These are phyloP conservation scores for Aspergillus funiculosus DNA, from an alignment of 495 filamentous ascomycete species.

Conservation along the genomic window DNA sequence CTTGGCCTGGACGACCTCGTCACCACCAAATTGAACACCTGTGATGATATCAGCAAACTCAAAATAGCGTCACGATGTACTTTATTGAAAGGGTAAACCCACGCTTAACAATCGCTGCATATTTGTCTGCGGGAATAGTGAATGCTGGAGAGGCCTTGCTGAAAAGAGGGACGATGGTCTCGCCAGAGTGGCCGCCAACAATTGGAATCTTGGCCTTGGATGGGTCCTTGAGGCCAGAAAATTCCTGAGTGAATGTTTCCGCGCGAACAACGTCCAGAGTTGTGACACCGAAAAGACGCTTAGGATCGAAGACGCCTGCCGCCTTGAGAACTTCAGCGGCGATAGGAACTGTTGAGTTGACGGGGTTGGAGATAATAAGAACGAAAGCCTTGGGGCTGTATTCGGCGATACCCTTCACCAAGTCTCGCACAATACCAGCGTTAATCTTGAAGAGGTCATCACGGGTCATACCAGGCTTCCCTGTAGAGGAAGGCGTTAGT, in stretches of 20 bases:
- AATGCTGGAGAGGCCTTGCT: slow-evolving; percentile 78
- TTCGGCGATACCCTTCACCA: slow-evolving; percentile 80
- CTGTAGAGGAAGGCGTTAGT: slow-evolving; percentile 39
- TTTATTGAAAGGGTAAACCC: slow-evolving; percentile 21
- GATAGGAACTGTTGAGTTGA: slow-evolving; percentile 98
- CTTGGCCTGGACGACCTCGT: slow-evolving; percentile 98
- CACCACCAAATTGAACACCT: slow-evolving; percentile 95
- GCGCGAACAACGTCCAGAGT: slow-evolving; percentile 97
- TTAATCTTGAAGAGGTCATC: slow-evolving; percentile 99
- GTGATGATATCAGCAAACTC: slow-evolving; percentile 4
- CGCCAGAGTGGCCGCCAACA: slow-evolving; percentile 93
- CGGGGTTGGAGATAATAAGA: slow-evolving; percentile 97
- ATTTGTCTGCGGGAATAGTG: slow-evolving; percentile 77
- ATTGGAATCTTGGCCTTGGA: slow-evolving; percentile 80
- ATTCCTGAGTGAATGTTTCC: slow-evolving; percentile 89
- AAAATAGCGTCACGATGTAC: not conserved
- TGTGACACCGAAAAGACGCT: slow-evolving; percentile 95
- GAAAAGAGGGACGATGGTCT: slow-evolving; percentile 96
- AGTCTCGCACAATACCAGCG: slow-evolving; percentile 83
- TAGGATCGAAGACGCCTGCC: slow-evolving; percentile 85
- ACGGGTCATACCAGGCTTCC: slow-evolving; percentile 98
- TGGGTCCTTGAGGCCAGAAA: slow-evolving; percentile 75
- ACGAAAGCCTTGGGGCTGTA: slow-evolving; percentile 84
- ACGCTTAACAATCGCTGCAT: slow-evolving; percentile 83
- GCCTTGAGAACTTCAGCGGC: slow-evolving; percentile 92